Percentiles rank a stretch among this genome's conserved stretches.
Evolutionary conservation across 768 basidiomycete genomes (phyloP).

Genomic region (Cystobasidium ongulense): DNA sequence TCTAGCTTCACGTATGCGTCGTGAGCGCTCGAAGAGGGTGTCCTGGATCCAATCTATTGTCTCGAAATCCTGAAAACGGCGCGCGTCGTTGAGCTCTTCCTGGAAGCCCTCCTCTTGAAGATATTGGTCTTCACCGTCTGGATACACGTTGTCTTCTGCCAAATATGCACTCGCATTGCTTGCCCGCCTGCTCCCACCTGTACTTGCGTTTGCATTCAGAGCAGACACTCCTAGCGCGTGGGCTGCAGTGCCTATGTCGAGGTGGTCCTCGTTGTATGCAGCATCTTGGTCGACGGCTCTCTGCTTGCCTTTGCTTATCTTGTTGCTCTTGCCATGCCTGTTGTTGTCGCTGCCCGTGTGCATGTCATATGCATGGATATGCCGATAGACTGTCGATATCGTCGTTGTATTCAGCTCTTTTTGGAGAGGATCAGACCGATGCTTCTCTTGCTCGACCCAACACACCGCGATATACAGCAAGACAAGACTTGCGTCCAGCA

Average conservation of each 20-base stretch:
- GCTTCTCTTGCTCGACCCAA: too few relatives aligned
- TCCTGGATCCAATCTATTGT: conserved; percentile 99
- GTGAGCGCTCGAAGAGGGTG: conserved; percentile 75
- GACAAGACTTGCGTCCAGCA: too few relatives aligned
- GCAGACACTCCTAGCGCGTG: background rate
- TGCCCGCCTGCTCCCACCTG: background rate
- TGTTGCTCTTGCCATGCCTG: background rate
- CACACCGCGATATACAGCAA: too few relatives aligned
- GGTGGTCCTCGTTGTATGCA: background rate
- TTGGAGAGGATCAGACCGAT: background rate
- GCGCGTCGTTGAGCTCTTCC: conserved; percentile 19
- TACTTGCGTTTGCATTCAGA: too few relatives aligned
- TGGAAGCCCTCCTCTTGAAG: background rate
- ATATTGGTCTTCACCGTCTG: background rate
- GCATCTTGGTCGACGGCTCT: conserved; percentile 2
- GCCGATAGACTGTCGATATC: too few relatives aligned
- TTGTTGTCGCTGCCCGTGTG: background rate
- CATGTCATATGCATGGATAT: too few relatives aligned
- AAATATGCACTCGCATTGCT: background rate
- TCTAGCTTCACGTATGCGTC: conserved; percentile 56
- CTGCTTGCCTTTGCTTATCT: background rate
- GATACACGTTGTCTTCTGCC: background rate
- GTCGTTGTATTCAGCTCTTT: too few relatives aligned
- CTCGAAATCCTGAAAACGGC: conserved; percentile 89
- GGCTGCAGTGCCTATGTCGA: conserved; percentile 9